Evolutionary conservation across 2,329 filamentous ascomycete genomes (phyloP).

Genomic region (Colletotrichum sp.): DNA sequence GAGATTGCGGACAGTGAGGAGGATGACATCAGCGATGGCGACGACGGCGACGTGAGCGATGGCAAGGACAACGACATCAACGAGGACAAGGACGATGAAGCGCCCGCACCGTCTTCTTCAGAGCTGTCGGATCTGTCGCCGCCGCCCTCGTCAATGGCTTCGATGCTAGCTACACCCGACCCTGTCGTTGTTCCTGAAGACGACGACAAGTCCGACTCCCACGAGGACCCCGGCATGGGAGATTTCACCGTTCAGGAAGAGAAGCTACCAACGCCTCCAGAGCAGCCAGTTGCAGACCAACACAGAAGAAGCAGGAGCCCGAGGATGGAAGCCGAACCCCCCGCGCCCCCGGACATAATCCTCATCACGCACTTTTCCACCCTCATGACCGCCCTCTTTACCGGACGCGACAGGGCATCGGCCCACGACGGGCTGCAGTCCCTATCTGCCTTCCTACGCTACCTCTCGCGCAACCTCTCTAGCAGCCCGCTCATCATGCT

Average conservation of each 20-base stretch:
- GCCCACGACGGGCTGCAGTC: slow-evolving; percentile 55
- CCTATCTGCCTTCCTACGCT: slow-evolving; percentile 52
- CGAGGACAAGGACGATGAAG: background rate
- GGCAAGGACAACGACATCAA: slow-evolving; percentile 38
- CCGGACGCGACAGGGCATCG: slow-evolving; percentile 46
- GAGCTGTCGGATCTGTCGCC: slow-evolving; percentile 16
- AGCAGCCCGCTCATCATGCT: slow-evolving; percentile 56
- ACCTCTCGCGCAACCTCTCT: slow-evolving; percentile 45
- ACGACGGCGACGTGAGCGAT: slow-evolving; percentile 44
- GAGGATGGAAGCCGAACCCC: background rate
- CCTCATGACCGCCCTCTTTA: slow-evolving; percentile 58
- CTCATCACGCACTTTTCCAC: slow-evolving; percentile 60
- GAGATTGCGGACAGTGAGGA: slow-evolving; percentile 47
- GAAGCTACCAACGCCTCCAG: background rate
- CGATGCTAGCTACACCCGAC: background rate
- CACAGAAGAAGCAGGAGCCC: background rate
- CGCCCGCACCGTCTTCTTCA: background rate
- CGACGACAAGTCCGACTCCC: background rate
- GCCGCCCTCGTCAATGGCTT: slow-evolving; percentile 14
- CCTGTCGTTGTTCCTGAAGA: background rate
- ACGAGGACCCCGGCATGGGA: background rate
- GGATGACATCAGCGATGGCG: slow-evolving; percentile 27
- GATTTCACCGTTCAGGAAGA: background rate
- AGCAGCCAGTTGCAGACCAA: too few relatives aligned
- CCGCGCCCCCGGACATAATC: slow-evolving; percentile 48